These are phyloP conservation scores for Corylus heterophylla DNA, from an alignment of 306 rosid species.

Conservation along the genomic window DNA sequence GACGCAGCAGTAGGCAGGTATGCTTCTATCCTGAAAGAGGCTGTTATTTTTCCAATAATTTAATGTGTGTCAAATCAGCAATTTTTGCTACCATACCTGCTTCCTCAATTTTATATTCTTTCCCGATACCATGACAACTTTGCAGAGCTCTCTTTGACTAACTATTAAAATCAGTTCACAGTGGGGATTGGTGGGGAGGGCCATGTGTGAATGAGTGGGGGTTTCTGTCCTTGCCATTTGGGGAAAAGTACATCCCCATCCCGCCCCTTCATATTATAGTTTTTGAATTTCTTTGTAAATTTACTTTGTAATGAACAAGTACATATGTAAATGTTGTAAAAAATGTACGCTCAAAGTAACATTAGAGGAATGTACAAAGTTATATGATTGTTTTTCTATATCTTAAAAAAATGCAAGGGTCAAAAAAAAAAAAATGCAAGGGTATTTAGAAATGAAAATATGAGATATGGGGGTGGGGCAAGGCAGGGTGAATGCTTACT, in stretches of 20 bases:
- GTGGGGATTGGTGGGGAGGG: not conserved
- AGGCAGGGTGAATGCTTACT: not conserved
- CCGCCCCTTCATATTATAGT: not conserved
- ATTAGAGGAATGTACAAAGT: not conserved
- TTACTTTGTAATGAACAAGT: not conserved
- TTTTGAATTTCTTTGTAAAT: not conserved
- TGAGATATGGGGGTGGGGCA: not conserved
- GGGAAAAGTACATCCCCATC: not conserved
- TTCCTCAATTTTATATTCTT: conserved; percentile 8
- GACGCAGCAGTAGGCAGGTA: conserved; percentile 97
- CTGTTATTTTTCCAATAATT: conserved; percentile 29
- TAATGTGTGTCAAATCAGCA: not conserved
- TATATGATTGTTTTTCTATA: not conserved
- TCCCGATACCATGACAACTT: conserved; percentile 1
- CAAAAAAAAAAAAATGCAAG: not conserved
- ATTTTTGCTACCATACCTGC: not conserved
- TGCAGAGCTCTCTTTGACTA: not conserved
- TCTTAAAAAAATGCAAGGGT: not conserved
- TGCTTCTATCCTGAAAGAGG: conserved; percentile 19
- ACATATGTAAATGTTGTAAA: not conserved
- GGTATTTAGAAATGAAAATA: not conserved
- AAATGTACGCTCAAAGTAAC: not conserved
- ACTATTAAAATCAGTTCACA: not conserved
- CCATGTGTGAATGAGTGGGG: not conserved
- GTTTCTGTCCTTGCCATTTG: not conserved